A percentile compares a stretch with the other conserved stretches of the same genome.
phyloP scores from a whole-genome alignment of 352 stramenopile species.

The Globisporangium abappressorium region DNA sequence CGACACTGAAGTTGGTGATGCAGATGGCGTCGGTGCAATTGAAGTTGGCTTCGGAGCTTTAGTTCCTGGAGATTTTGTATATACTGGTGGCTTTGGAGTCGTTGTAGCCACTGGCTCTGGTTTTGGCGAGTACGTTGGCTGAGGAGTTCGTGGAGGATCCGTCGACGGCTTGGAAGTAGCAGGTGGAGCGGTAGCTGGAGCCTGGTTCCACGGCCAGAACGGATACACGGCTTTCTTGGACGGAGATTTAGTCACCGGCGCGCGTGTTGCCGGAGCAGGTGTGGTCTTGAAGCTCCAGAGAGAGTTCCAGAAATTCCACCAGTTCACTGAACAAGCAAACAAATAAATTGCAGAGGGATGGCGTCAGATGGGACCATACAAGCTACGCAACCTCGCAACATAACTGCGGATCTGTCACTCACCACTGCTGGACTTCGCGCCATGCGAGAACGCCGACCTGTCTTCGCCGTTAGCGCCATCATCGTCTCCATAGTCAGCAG shows the following conservation, averaged over 20 bases:
- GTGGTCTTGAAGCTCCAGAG: neutral
- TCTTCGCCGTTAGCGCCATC: neutral
- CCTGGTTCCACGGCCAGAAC: neutral
- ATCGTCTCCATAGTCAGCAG: neutral
- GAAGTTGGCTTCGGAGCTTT: neutral
- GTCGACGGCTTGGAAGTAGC: neutral
- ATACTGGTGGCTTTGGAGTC: neutral
- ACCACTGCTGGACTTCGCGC: neutral
- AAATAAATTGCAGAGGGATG: neutral
- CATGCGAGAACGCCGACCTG: neutral
- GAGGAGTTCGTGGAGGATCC: neutral
- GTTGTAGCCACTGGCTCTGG: neutral
- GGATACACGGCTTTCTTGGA: neutral
- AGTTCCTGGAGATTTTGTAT: neutral
- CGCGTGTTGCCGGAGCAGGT: neutral
- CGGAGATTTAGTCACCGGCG: neutral
- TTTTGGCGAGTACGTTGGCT: neutral
- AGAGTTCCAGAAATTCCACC: constrained; percentile 5
- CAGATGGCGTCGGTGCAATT: neutral
- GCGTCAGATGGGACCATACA: neutral
- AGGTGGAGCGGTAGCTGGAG: neutral
- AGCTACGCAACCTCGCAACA: neutral
- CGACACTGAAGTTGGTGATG: neutral
- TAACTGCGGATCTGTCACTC: neutral
- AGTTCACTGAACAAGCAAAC: constrained; percentile 1